Conservation (phyloP, 1,139 yeast species). For the Candida pseudoviswanathii region DNA sequence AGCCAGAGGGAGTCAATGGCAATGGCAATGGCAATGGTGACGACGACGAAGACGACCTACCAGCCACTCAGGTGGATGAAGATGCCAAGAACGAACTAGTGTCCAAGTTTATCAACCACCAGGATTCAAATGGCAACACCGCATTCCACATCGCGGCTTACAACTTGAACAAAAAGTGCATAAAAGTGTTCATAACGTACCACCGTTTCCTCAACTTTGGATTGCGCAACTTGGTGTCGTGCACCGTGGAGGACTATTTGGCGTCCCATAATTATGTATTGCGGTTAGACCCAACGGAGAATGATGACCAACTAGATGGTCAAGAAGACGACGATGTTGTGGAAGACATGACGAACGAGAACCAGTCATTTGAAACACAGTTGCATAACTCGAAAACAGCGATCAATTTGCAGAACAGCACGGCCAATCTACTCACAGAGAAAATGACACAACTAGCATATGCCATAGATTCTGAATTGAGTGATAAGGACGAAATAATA, state of each 20-base stretch:
- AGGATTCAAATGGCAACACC: conserved; percentile 84
- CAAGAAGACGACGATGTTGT: conserved; percentile 9
- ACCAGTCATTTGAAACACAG: conserved; percentile 42
- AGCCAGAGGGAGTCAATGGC: not conserved
- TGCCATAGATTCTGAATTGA: conserved; percentile 43
- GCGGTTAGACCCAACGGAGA: conserved; percentile 25
- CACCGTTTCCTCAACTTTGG: conserved; percentile 66
- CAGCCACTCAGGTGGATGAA: conserved; percentile 11
- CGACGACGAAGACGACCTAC: conserved; percentile 18
- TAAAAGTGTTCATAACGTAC: conserved; percentile 69
- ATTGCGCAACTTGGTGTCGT: conserved; percentile 68
- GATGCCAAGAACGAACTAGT: conserved; percentile 34
- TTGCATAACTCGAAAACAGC: conserved; percentile 42
- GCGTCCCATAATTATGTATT: conserved; percentile 36
- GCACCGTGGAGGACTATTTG: conserved; percentile 74
- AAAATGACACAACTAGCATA: conserved; percentile 44
- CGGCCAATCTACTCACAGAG: conserved; percentile 41
- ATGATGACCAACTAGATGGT: conserved; percentile 10
- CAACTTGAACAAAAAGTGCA: conserved; percentile 72
- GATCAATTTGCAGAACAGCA: conserved; percentile 34
- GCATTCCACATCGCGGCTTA: conserved; percentile 84
- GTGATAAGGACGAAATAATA: conserved; percentile 39
- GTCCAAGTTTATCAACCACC: conserved; percentile 73
- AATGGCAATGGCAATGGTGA: conserved; percentile 12
- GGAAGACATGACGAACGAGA: conserved; percentile 18